These are phyloP conservation scores for Clarireedia homoeocarpa DNA, from an alignment of 2,329 filamentous ascomycete genomes.

Conservation along the genomic window DNA sequence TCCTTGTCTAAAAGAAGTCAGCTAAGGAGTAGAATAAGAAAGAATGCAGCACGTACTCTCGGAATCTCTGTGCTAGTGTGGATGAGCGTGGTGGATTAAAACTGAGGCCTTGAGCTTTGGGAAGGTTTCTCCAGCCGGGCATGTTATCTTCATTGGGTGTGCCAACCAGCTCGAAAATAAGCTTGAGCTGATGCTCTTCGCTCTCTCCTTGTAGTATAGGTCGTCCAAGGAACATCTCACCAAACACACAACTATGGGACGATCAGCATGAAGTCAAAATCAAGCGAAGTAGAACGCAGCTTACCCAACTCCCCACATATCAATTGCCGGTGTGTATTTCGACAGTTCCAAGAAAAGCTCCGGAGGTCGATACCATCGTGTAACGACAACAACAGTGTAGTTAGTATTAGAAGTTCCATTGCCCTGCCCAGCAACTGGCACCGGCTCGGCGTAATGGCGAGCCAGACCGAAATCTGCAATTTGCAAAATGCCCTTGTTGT, in stretches of 20 bases:
- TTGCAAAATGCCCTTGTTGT: slow-evolving; percentile 85
- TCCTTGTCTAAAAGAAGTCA: slow-evolving; percentile 44
- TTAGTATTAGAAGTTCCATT: slow-evolving; percentile 81
- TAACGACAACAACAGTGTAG: slow-evolving; percentile 95
- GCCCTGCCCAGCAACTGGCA: slow-evolving; percentile 67
- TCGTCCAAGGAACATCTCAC: slow-evolving; percentile 91
- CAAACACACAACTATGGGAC: slow-evolving; percentile 75
- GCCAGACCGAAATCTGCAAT: slow-evolving; percentile 97
- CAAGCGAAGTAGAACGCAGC: slow-evolving; percentile 25
- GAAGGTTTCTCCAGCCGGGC: slow-evolving; percentile 81
- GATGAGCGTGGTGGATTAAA: slow-evolving; percentile 50
- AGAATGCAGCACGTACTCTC: slow-evolving; percentile 45
- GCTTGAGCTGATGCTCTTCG: slow-evolving; percentile 80
- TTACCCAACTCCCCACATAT: slow-evolving; percentile 96
- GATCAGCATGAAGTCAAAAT: slow-evolving; percentile 18
- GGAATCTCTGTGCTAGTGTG: slow-evolving; percentile 66
- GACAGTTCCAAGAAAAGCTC: slow-evolving; percentile 84
- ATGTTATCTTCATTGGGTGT: slow-evolving; percentile 84
- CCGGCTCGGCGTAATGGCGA: slow-evolving; percentile 80
- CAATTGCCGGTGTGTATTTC: slow-evolving; percentile 93
- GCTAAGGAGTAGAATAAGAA: neutral
- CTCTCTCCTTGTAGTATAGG: slow-evolving; percentile 88
- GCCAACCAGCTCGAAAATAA: slow-evolving; percentile 90
- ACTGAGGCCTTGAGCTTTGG: slow-evolving; percentile 68
- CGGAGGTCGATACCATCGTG: slow-evolving; percentile 91